Percentiles rank a stretch among this genome's conserved stretches.
Conservation (phyloP, 2,329 filamentous ascomycete species). For the Colletotrichum paranaense region DNA sequence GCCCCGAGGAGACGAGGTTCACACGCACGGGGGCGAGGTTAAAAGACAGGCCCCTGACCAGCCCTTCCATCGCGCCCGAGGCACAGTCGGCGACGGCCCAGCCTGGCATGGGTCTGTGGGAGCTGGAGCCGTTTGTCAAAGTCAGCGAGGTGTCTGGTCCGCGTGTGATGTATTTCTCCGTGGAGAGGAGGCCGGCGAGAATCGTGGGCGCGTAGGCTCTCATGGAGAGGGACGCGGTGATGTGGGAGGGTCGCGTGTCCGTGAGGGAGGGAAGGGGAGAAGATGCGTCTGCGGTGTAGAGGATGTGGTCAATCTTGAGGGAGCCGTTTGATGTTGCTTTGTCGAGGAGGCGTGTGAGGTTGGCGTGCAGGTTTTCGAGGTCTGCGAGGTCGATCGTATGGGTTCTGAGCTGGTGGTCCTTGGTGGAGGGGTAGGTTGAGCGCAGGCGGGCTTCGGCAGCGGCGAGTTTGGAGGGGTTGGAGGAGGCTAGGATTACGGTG, state of each 20-base stretch:
- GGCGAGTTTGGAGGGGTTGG: conserved; percentile 7
- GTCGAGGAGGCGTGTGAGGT: not conserved
- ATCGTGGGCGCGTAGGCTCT: conserved; percentile 9
- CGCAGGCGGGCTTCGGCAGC: conserved; percentile 4
- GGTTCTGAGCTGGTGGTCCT: not conserved
- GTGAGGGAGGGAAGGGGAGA: not conserved
- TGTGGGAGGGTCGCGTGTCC: not conserved
- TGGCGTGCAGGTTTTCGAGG: not conserved
- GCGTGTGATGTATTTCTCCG: not conserved
- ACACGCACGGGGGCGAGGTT: not conserved
- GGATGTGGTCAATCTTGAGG: conserved; percentile 3
- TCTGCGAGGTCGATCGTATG: conserved; percentile 9
- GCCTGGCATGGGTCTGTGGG: not conserved
- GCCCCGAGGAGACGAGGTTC: conserved; percentile 19
- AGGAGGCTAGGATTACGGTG: conserved; percentile 8
- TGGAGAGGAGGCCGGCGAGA: not conserved
- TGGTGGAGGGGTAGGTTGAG: not conserved
- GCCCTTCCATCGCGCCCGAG: conserved; percentile 7
- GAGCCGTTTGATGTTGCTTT: not conserved
- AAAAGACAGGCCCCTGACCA: conserved; percentile 2
- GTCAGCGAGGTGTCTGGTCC: conserved; percentile 15
- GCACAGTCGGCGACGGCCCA: no score
- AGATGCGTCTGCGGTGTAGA: conserved; percentile 23
- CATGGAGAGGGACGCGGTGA: conserved; percentile 1
- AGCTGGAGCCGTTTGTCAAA: conserved; percentile 20